Percentiles rank a stretch among this genome's conserved stretches.
Evolutionary conservation across 2,329 filamentous ascomycete genomes (phyloP).

Genomic region (Pseudopithomyces chartarum): DNA sequence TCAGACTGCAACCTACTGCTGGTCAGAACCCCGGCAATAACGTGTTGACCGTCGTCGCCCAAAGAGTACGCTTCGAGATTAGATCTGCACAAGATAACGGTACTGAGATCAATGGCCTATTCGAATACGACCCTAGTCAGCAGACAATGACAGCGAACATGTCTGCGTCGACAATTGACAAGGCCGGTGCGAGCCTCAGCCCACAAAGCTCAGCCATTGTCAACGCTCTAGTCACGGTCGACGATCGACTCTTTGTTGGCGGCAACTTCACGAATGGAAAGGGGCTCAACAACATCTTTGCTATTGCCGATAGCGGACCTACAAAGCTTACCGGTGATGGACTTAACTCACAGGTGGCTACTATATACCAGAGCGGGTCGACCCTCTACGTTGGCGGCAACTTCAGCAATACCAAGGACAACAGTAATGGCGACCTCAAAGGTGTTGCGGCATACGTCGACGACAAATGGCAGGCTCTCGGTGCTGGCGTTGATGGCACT

Average conservation of each 20-base stretch:
- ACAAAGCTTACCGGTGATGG: slow-evolving; percentile 70
- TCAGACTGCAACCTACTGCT: slow-evolving; percentile 74
- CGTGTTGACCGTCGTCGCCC: slow-evolving; percentile 81
- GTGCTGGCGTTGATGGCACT: slow-evolving; percentile 81
- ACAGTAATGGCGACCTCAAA: slow-evolving; percentile 67
- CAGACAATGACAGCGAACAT: slow-evolving; percentile 68
- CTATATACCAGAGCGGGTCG: slow-evolving; percentile 70
- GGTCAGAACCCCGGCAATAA: slow-evolving; percentile 58
- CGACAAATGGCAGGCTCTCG: slow-evolving; percentile 77
- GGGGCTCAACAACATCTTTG: slow-evolving; percentile 74
- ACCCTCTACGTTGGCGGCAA: slow-evolving; percentile 76
- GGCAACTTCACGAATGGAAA: slow-evolving; percentile 77
- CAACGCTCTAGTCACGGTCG: slow-evolving; percentile 67
- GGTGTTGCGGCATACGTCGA: slow-evolving; percentile 76
- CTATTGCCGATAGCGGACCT: slow-evolving; percentile 62
- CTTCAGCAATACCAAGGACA: slow-evolving; percentile 75
- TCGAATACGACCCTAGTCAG: slow-evolving; percentile 78
- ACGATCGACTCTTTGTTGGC: slow-evolving; percentile 70
- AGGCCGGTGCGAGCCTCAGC: slow-evolving; percentile 71
- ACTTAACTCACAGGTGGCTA: slow-evolving; percentile 77
- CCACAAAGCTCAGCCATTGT: slow-evolving; percentile 67
- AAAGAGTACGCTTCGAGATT: slow-evolving; percentile 78
- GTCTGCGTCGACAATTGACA: slow-evolving; percentile 73
- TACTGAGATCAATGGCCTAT: slow-evolving; percentile 87
- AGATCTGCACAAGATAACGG: slow-evolving; percentile 65